Evolutionary conservation across 1,284 basidiomycete species (phyloP).

Genomic region (Puccinia novopanici): DNA sequence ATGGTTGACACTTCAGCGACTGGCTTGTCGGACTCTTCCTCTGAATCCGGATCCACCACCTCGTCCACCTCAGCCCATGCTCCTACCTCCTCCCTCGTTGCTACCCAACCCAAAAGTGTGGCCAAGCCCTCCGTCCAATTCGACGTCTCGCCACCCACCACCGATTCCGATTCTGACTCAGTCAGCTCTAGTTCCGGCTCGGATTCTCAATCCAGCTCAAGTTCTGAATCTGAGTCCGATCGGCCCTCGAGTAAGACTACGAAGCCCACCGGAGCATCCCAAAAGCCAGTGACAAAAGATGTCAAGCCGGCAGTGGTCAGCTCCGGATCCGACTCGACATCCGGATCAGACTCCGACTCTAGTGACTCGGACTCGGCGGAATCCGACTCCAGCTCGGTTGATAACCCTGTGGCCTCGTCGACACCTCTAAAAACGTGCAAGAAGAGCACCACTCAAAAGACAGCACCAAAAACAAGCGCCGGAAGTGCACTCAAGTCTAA

Average conservation of each 20-base stretch:
- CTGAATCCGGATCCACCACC: not conserved
- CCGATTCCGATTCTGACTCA: conserved; percentile 18
- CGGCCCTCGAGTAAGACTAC: not conserved
- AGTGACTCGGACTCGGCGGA: no score
- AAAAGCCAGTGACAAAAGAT: not conserved
- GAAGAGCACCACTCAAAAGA: no score
- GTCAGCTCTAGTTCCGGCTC: not conserved
- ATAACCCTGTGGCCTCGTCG: not conserved
- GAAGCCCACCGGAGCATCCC: not conserved
- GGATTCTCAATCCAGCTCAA: conserved; percentile 6
- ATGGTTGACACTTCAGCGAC: not conserved
- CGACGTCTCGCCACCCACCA: not conserved
- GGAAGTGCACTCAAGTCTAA: no score
- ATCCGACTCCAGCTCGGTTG: no score
- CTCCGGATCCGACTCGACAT: not conserved
- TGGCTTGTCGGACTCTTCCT: not conserved
- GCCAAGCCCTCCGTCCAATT: no score
- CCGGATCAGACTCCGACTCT: not conserved
- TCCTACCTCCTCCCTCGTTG: not conserved
- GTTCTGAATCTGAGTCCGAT: not conserved
- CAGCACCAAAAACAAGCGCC: no score
- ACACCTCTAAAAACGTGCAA: not conserved
- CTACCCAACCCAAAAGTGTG: no score
- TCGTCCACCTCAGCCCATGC: not conserved
- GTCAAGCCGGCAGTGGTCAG: not conserved